Base-by-base conservation (phyloP, 352 stramenopile genomes). In the Pythium oligandrum region DNA sequence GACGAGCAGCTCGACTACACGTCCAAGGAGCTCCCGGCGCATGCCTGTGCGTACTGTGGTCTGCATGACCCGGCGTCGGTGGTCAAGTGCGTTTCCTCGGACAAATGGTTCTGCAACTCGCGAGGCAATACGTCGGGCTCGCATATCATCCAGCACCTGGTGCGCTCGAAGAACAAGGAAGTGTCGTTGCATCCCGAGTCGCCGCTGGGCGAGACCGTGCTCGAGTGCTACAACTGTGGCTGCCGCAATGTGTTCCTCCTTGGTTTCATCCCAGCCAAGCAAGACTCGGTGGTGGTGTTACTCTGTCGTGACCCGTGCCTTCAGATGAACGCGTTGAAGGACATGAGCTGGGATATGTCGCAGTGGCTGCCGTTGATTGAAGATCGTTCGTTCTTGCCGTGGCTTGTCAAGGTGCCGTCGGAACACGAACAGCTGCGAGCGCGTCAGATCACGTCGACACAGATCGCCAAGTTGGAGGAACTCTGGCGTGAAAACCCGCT, bases 201-300 rank as follows among this genome's bases (percentile, higher is more conserved):
- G 39, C 96, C 96, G 10, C 71, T 99, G 36, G 96, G 96, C 12
- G 96, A 99, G 62, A 99, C 96, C 0, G 80, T 98, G 37, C 70
- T 99, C 37, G 96, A 99, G 78, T 99, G 98, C 78, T 99, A 99
- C 85, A 99, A 99, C 80, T 99, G 97, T 64, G 94, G 92, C 47
- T 96, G 86, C 53, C 93, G 95, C 55, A 99, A 99, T 72, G 93
- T 96, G 6, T 99, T 99, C 63, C 70, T 98, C 42, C 71, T 99
- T 44, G 98, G 98, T 31, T 99, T 99, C 66, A 97, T 99, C 49
- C 97, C 97, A 1, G 96, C 96, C 26, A 98, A 98, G 55, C 81
- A 92, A 50, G 91, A 98, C 61, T 93, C 86, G 39, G 95, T 99
- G 33, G 97, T 99, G 17, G 96, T 99, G 7, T 76, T 99, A 57